A percentile compares a stretch with the other conserved stretches of the same genome.
Evolutionary conservation across 2,329 filamentous ascomycete genomes (phyloP).

Genomic region (Pseudogymnoascus sp.): DNA sequence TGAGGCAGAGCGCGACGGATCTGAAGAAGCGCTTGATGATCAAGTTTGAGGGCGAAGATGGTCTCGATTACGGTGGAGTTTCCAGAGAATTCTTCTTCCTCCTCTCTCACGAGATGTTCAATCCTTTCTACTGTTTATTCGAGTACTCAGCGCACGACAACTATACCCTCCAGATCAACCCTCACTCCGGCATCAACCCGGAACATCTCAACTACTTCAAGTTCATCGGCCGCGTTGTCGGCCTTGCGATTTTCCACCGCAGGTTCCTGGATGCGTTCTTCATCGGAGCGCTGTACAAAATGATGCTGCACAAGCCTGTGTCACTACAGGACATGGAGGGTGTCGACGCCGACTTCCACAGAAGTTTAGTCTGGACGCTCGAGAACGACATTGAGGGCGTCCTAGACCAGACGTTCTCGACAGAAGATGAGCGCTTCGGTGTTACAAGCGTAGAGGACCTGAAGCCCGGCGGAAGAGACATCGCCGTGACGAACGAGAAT

Average conservation of each 20-base stretch:
- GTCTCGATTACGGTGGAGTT: constrained; percentile 93
- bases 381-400: constrained; percentile 94
- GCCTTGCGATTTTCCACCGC: constrained; percentile 93
- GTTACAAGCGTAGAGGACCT: constrained; percentile 91
- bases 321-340: constrained; percentile 94
- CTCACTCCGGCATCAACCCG: constrained; percentile 96
- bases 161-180: constrained; percentile 99
- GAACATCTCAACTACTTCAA: constrained; percentile 99
- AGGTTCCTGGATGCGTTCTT: constrained; percentile 98
- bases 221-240: constrained; percentile 96
- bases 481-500: constrained; percentile 96
- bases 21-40: constrained; percentile 99
- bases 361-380: constrained; percentile 93
- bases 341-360: constrained; percentile 95
- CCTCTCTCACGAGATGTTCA: constrained; percentile 99
- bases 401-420: constrained; percentile 90
- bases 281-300: constrained; percentile 98
- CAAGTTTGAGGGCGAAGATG: constrained; percentile 98
- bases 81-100: constrained; percentile 99
- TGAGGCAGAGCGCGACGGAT: constrained; percentile 88
- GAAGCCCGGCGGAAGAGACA: constrained; percentile 80
- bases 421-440: constrained; percentile 94
- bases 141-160: constrained; percentile 99
- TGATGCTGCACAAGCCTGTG: constrained; percentile 93
- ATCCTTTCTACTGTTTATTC: constrained; percentile 98